A percentile compares a stretch with the other conserved stretches of the same genome.
These are phyloP conservation scores for Pelargonium citronellum DNA, from an alignment of 441 rosid species.

Conservation along the genomic window DNA sequence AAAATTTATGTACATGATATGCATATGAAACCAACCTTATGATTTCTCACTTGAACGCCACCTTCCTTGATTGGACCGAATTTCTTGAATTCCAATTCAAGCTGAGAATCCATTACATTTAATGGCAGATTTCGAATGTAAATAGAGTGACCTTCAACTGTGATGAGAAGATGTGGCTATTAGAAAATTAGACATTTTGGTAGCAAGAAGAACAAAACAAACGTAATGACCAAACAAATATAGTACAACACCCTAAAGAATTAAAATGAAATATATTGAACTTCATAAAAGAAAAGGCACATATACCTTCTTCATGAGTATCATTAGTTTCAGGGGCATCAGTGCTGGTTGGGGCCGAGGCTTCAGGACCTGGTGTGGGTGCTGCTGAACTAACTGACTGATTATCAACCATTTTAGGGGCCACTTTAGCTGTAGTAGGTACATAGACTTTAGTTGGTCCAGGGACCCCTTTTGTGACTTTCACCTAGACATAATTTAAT, in stretches of 20 bases:
- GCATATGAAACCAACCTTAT: conserved; percentile 35
- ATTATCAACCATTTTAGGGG: conserved; percentile 30
- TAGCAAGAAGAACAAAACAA: background rate
- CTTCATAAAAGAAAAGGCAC: conserved; percentile 10
- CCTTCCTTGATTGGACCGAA: conserved; percentile 57
- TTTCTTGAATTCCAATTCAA: conserved; percentile 45
- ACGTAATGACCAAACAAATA: background rate
- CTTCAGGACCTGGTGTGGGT: conserved; percentile 31
- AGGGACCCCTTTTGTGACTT: conserved; percentile 38
- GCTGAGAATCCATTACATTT: conserved; percentile 34
- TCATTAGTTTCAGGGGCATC: conserved; percentile 29
- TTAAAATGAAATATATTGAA: background rate
- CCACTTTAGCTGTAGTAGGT: conserved; percentile 29
- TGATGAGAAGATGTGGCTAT: conserved; percentile 15
- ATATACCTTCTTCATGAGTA: conserved; percentile 41
- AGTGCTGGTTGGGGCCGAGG: conserved; percentile 26
- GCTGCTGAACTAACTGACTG: conserved; percentile 20
- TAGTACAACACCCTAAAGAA: background rate
- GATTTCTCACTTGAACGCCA: conserved; percentile 52
- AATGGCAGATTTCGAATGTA: conserved; percentile 51
- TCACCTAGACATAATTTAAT: conserved; percentile 35
- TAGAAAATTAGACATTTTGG: conserved; percentile 4
- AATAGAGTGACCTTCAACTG: conserved; percentile 55
- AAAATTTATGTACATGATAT: conserved; percentile 9
- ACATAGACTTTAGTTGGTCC: conserved; percentile 37